Evolutionary conservation across 73 alveolate species (phyloP), one percentile per base, ranked within the genome.

Genomic region (Paramecium sexaurelia): DNA sequence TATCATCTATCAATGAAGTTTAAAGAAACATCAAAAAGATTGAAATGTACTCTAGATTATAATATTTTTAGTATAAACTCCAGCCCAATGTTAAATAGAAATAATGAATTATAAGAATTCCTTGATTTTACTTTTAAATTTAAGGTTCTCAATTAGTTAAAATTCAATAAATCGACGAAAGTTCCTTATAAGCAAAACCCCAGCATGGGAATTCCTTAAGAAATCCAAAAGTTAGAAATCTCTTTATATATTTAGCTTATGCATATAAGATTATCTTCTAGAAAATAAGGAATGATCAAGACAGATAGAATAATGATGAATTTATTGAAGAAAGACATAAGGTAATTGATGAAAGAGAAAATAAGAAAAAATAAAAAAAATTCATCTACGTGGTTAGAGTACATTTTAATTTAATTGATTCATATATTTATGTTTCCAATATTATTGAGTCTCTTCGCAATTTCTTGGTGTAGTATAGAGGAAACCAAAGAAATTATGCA

Each of bases 401-500:
- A 78, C 71, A 37, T 43, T 40, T 40, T 43, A 19, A 78, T 24
- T 29, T 19, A 78, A 41, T 78, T 78, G 90, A 78, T 29, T 78
- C 27, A 78, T 78, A 45, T 78, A 41, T 40, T 20, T 40, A 45
- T 78, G 90, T 78, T 78, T 51, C 67, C 67, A 51, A 51, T 51
- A 45, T 78, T 78, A 32, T 40, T 43, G 29, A 24, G 29, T 40
- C 73, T 78, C 26, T 9, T 78, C 47, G 17, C 32, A 1, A 6
- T 45, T 19, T 32, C 68, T 20, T 43, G n/a, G 41, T 37, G 75
- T 20, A 24, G 73, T 15, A 43, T 78, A 9, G 90, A 78, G 19
- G 90, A 78, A 24, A 39, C 68, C 26, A 78, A 43, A 43, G 68
- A 37, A 78, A 29, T 78, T 13, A 78, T 78, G 90, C 39, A 78